Percentiles rank a stretch among this genome's conserved stretches.
These are phyloP conservation scores for Solanum habrochaites DNA, from an alignment of 257 asterid species.

Conservation along the genomic window DNA sequence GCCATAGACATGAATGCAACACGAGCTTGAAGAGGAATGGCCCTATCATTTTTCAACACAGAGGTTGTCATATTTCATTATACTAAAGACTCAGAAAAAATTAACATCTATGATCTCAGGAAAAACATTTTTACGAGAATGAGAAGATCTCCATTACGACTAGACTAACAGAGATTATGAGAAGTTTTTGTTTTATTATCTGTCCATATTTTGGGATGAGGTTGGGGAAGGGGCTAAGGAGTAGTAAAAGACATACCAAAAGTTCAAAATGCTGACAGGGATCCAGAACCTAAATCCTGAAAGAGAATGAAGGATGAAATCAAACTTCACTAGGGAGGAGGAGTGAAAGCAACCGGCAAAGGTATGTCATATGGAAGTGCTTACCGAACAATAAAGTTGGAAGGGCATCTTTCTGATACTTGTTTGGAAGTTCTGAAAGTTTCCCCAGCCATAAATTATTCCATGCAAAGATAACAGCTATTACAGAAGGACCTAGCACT, in stretches of 20 bases:
- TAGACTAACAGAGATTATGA: background rate
- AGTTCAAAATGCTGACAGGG: constrained; percentile 85
- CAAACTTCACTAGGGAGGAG: background rate
- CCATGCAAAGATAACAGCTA: constrained; percentile 88
- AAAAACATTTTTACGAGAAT: background rate
- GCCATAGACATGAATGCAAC: constrained; percentile 96
- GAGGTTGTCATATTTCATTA: background rate
- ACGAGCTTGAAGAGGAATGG: constrained; percentile 82
- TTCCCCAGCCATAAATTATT: constrained; percentile 83
- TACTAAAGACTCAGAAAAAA: background rate
- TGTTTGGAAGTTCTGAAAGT: constrained; percentile 76
- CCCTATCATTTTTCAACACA: constrained; percentile 27
- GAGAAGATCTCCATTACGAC: background rate
- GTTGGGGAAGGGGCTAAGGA: background rate
- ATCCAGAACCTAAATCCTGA: constrained; percentile 97
- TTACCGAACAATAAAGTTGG: constrained; percentile 72
- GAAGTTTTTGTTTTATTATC: background rate
- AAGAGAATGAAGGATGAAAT: background rate
- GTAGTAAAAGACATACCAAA: constrained; percentile 47
- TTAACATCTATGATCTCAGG: background rate
- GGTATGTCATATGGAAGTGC: background rate
- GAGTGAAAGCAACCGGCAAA: background rate
- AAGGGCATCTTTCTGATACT: constrained; percentile 81
- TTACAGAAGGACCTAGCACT: constrained; percentile 70
- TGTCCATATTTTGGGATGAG: background rate